These are phyloP conservation scores for Fusarium verticillioides DNA, from an alignment of 2,329 filamentous ascomycete genomes.

Conservation along the genomic window DNA sequence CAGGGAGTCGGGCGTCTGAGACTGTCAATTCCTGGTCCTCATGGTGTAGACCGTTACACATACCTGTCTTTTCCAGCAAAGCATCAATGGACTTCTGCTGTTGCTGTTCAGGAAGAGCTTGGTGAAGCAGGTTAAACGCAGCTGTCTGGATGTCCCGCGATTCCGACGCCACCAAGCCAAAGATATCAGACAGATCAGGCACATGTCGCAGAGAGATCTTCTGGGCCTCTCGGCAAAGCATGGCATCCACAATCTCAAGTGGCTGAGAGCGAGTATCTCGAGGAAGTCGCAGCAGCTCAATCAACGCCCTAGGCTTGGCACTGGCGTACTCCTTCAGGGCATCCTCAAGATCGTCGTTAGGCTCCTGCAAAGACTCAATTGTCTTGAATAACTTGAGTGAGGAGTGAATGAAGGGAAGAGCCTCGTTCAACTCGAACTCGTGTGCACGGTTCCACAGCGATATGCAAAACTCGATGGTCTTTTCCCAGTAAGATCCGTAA, in stretches of 20 bases:
- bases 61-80: slow-evolving; percentile 74
- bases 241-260: slow-evolving; percentile 77
- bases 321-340: slow-evolving; percentile 71
- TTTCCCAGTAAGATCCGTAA: slow-evolving; percentile 89
- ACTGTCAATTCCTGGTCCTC: slow-evolving; percentile 8
- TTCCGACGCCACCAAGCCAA: slow-evolving; percentile 78
- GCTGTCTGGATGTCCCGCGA: slow-evolving; percentile 81
- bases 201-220: slow-evolving; percentile 71
- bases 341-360: slow-evolving; percentile 88
- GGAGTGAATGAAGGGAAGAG: slow-evolving; percentile 73
- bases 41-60: not conserved
- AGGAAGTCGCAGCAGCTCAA: slow-evolving; percentile 70
- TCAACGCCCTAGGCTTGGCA: slow-evolving; percentile 65
- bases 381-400: slow-evolving; percentile 76
- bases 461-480: slow-evolving; percentile 67
- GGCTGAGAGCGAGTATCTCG: slow-evolving; percentile 67
- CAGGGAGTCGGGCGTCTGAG: slow-evolving; percentile 76
- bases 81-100: slow-evolving; percentile 84
- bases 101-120: slow-evolving; percentile 80
- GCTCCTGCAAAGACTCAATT: slow-evolving; percentile 73
- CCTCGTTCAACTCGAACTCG: slow-evolving; percentile 56
- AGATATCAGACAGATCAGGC: slow-evolving; percentile 75
- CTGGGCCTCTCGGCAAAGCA: slow-evolving; percentile 76
- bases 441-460: slow-evolving; percentile 65
- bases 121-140: slow-evolving; percentile 83